Evolutionary conservation across 805 yeast species (phyloP).

Genomic region (Yarrowia sp.): DNA sequence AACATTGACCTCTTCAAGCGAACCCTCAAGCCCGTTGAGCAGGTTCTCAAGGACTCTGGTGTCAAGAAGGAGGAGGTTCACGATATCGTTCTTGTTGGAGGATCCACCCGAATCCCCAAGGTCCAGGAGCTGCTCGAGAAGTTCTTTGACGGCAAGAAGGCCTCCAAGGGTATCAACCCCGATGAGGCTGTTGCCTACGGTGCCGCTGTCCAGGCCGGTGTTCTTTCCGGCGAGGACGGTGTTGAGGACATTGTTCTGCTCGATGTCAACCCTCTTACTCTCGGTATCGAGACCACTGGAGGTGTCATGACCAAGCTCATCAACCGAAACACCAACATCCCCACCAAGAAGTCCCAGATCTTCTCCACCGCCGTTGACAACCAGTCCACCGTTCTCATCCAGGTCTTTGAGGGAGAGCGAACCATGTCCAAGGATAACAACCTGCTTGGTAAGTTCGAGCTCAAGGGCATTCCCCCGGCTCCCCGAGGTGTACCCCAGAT

Average conservation of each 20-base stretch:
- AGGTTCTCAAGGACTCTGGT: conserved; percentile 91
- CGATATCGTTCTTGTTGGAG: conserved; percentile 97
- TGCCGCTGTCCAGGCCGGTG: conserved; percentile 99
- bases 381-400: conserved; percentile 92
- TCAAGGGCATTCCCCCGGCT: conserved; percentile 83
- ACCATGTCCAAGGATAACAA: conserved; percentile 92
- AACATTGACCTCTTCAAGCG: conserved; percentile 90
- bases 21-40: conserved; percentile 94
- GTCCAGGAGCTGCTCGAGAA: conserved; percentile 90
- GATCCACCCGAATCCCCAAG: conserved; percentile 99
- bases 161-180: conserved; percentile 96
- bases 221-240: conserved; percentile 91
- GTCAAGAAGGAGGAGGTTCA: conserved; percentile 81
- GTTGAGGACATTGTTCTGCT: conserved; percentile 84
- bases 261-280: conserved; percentile 90
- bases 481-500: conserved; percentile 92
- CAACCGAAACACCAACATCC: conserved; percentile 92
- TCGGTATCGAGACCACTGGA: conserved; percentile 96
- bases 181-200: conserved; percentile 99
- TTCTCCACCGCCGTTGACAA: conserved; percentile 96
- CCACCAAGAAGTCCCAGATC: conserved; percentile 91
- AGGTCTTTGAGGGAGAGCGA: conserved; percentile 96
- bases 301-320: conserved; percentile 96
- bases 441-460: conserved; percentile 80
- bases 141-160: conserved; percentile 90